Conservation (phyloP, 768 basidiomycete genomes). For the Chalciporus piperatus region DNA sequence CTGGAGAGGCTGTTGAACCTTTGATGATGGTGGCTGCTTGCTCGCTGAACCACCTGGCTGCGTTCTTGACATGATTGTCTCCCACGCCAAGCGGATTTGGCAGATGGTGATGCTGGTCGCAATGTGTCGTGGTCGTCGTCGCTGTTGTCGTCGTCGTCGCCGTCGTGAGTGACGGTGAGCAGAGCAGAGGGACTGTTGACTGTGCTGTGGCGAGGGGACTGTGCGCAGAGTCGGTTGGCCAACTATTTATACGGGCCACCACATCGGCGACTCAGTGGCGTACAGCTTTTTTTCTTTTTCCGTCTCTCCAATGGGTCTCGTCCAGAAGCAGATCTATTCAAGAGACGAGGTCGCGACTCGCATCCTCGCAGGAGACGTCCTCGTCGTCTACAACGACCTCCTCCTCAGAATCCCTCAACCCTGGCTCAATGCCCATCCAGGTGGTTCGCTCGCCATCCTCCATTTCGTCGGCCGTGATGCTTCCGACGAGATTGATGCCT, state of each 20-base stretch:
- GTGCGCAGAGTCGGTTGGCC: too few species aligned
- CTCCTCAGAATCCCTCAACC: slow-evolving; percentile 62
- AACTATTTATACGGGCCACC: slow-evolving; percentile 28
- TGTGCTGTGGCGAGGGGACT: background rate
- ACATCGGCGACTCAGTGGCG: background rate
- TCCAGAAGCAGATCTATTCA: slow-evolving; percentile 34
- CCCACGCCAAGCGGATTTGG: slow-evolving; percentile 19
- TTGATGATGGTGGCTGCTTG: slow-evolving; percentile 27
- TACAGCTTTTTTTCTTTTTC: background rate
- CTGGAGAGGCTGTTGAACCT: slow-evolving; percentile 12
- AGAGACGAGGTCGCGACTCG: slow-evolving; percentile 61
- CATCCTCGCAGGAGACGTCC: slow-evolving; percentile 71
- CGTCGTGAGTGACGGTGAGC: slow-evolving; percentile 4
- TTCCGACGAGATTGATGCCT: slow-evolving; percentile 91
- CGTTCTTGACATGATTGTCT: slow-evolving; percentile 22
- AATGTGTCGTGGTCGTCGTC: background rate
- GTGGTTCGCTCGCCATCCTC: slow-evolving; percentile 82
- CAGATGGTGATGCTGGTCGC: background rate
- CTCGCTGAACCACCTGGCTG: slow-evolving; percentile 16
- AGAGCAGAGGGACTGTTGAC: background rate
- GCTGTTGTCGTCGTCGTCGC: slow-evolving; percentile 1
- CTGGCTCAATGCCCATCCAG: slow-evolving; percentile 90
- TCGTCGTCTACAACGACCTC: slow-evolving; percentile 68
- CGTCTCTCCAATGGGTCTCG: slow-evolving; percentile 27
- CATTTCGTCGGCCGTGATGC: slow-evolving; percentile 97